Evolutionary conservation across 352 stramenopile species (phyloP).

Genomic region (Peronospora destructor): DNA sequence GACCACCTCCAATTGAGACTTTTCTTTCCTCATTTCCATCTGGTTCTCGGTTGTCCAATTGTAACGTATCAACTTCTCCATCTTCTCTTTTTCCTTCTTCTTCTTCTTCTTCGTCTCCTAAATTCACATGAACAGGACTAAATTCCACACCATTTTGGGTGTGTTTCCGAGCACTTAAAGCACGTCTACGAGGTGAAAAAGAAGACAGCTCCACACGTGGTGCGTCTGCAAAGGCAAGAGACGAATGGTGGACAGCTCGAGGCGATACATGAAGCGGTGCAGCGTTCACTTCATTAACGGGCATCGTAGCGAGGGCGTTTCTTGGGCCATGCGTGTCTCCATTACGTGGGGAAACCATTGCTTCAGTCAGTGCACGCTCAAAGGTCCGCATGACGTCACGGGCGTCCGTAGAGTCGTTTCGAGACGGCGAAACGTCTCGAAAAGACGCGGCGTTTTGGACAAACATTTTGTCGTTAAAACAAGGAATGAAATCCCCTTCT

Average conservation of each 20-base stretch:
- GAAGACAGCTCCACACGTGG: conserved; percentile 31
- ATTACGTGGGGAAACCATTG: conserved; percentile 12
- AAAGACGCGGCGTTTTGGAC: background rate
- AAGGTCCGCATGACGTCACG: conserved; percentile 17
- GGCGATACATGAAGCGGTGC: conserved; percentile 31
- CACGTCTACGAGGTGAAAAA: conserved; percentile 57
- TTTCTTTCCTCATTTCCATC: conserved; percentile 12
- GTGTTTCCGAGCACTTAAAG: conserved; percentile 20
- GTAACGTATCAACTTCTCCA: conserved; percentile 23
- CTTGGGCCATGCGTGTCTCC: conserved; percentile 5
- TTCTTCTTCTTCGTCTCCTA: conserved; percentile 36
- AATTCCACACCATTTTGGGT: conserved; percentile 2
- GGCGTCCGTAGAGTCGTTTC: conserved; percentile 11
- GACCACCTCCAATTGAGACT: conserved; percentile 1
- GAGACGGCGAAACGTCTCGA: conserved; percentile 1
- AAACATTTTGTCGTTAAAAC: conserved; percentile 3
- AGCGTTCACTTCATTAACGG: background rate
- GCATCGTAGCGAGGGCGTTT: conserved; percentile 11
- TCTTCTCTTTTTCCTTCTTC: conserved; percentile 27
- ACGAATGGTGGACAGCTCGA: conserved; percentile 56
- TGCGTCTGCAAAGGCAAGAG: conserved; percentile 38
- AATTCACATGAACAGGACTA: conserved; percentile 13
- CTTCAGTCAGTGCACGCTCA: conserved; percentile 20
- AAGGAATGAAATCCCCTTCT: too few relatives aligned
- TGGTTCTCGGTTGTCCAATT: conserved; percentile 8